These are phyloP conservation scores for Sordariomycetes sp. DNA, from an alignment of 2,329 filamentous ascomycete species.

Conservation along the genomic window DNA sequence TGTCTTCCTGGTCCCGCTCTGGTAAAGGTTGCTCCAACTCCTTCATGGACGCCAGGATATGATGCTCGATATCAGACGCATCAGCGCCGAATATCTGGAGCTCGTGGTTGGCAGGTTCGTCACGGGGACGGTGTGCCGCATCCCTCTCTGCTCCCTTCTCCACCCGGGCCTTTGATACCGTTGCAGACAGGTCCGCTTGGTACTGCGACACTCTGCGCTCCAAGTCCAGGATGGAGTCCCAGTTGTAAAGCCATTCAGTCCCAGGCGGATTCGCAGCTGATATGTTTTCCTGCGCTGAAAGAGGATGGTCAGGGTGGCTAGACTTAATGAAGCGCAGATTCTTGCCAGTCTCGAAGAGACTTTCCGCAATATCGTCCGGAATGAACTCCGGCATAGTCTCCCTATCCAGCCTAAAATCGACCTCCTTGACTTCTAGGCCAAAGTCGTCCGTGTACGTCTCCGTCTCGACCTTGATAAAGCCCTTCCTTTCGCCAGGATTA, in stretches of 20 bases:
- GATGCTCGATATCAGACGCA: slow-evolving; percentile 29
- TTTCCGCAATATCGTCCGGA: slow-evolving; percentile 51
- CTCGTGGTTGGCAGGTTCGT: slow-evolving; percentile 8
- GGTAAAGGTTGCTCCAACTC: slow-evolving; percentile 21
- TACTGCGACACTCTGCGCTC: slow-evolving; percentile 41
- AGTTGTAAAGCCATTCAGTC: slow-evolving; percentile 58
- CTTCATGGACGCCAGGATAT: slow-evolving; percentile 35
- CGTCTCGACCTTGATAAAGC: slow-evolving; percentile 47
- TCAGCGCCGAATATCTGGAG: slow-evolving; percentile 35
- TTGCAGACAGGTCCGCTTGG: slow-evolving; percentile 13
- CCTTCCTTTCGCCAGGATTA: slow-evolving; percentile 28
- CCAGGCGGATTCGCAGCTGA: slow-evolving; percentile 34
- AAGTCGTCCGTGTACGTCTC: slow-evolving; percentile 43
- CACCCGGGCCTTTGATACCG: slow-evolving; percentile 4
- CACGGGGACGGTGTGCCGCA: slow-evolving; percentile 2
- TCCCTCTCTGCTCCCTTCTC: slow-evolving; percentile 7
- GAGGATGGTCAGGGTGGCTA: slow-evolving; percentile 58
- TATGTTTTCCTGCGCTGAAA: slow-evolving; percentile 40
- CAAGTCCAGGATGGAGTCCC: slow-evolving; percentile 53
- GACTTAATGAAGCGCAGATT: slow-evolving; percentile 60
- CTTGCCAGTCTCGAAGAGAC: slow-evolving; percentile 68
- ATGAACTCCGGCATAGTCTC: slow-evolving; percentile 61
- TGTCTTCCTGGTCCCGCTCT: slow-evolving; percentile 15
- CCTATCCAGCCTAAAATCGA: slow-evolving; percentile 50
- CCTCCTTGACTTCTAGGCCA: slow-evolving; percentile 40